Percentiles rank a stretch among this genome's conserved stretches.
Evolutionary conservation across 2,329 filamentous ascomycete species (phyloP).

Genomic region (Trichoderma semiorbis): DNA sequence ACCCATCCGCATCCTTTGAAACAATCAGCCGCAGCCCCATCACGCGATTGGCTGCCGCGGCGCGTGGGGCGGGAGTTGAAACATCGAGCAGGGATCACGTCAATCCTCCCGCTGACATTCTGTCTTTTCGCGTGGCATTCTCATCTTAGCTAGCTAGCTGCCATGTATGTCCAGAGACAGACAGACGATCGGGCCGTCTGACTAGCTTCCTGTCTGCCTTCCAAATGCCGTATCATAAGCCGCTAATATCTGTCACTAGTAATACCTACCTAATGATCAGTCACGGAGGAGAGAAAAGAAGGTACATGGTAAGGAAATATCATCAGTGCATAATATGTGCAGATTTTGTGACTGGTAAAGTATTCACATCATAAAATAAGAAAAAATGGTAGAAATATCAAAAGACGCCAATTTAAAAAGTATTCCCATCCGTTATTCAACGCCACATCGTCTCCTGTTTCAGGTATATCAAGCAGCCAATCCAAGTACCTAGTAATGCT

Average conservation of each 20-base stretch:
- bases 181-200: constrained; percentile 8
- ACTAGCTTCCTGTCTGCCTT: neutral
- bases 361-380: constrained; percentile 28
- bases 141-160: neutral
- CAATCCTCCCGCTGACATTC: neutral
- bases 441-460: constrained; percentile 15
- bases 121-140: neutral
- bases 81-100: neutral
- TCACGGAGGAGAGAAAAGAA: neutral
- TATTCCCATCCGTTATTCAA: constrained; percentile 9
- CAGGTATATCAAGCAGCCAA: constrained; percentile 13
- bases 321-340: constrained; percentile 4
- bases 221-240: neutral
- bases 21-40: constrained; percentile 7
- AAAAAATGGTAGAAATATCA: constrained; percentile 8
- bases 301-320: neutral
- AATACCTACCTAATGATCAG: neutral
- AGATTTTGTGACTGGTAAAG: constrained; percentile 12
- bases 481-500: constrained; percentile 16
- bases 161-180: neutral
- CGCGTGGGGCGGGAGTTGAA: constrained; percentile 4
- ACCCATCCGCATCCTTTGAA: neutral
- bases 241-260: neutral
- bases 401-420: constrained; percentile 14
- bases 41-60: neutral